phyloP scores from a whole-genome alignment of 1,139 yeast genomes.

The Zygosaccharomyces sapae region DNA sequence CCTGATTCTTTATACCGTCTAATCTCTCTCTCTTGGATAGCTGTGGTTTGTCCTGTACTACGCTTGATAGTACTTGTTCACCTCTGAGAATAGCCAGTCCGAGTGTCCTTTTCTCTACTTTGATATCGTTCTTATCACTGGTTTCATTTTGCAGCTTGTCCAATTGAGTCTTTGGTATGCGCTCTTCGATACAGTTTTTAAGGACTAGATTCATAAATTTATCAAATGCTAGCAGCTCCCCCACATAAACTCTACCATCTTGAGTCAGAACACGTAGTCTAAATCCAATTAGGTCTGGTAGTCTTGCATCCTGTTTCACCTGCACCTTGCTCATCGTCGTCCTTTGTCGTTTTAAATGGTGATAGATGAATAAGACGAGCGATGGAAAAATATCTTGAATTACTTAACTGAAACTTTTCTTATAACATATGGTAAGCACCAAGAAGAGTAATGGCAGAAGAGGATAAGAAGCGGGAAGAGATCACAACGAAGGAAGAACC shows the following conservation, averaged over 20 bases:
- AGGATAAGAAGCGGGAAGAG: conserved; percentile 9
- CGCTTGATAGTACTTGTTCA: conserved; percentile 77
- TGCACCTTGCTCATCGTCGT: conserved; percentile 17
- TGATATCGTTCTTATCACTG: conserved; percentile 26
- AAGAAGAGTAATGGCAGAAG: conserved; percentile 15
- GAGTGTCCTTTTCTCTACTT: conserved; percentile 53
- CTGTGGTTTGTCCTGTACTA: conserved; percentile 72
- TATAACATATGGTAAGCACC: not conserved
- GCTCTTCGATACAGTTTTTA: conserved; percentile 77
- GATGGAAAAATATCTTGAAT: too few species aligned
- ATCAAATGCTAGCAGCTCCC: conserved; percentile 83
- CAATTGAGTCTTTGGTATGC: conserved; percentile 61
- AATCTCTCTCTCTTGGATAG: conserved; percentile 42
- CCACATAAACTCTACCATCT: conserved; percentile 73
- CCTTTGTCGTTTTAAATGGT: not conserved
- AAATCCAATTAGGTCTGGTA: conserved; percentile 70
- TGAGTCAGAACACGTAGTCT: conserved; percentile 67
- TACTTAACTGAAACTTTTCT: not conserved
- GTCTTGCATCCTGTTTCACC: conserved; percentile 33
- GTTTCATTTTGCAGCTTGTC: conserved; percentile 39
- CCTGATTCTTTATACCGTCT: conserved; percentile 24
- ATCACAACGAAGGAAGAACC: conserved; percentile 13
- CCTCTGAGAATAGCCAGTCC: conserved; percentile 87
- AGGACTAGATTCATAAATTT: conserved; percentile 83
- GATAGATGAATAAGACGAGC: too few species aligned